Evolutionary conservation across 108 stramenopile species (phyloP).

Genomic region (Nannochloropsis salina): DNA sequence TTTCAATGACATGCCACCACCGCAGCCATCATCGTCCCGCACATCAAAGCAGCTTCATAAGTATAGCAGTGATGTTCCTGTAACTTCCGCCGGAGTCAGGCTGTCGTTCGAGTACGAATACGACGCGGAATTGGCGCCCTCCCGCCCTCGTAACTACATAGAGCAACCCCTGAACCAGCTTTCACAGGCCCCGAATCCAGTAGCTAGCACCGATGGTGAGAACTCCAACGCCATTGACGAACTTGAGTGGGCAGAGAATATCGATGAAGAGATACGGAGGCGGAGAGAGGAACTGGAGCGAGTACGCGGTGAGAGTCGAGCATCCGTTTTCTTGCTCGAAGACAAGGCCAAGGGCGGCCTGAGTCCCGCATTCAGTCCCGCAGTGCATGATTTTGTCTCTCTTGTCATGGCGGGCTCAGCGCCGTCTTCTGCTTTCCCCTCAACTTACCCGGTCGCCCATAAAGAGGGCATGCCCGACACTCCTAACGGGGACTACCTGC

Average conservation of each 20-base stretch:
- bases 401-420: background rate
- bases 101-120: background rate
- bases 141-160: background rate
- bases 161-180: background rate
- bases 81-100: background rate
- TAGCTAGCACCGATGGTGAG: background rate
- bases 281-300: background rate
- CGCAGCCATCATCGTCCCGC: background rate
- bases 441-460: background rate
- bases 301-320: background rate
- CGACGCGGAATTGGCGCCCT: background rate
- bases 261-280: conserved; percentile 15
- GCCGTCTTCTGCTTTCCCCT: background rate
- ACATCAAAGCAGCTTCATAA: background rate
- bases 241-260: background rate
- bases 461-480: background rate
- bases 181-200: background rate
- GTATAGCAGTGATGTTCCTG: background rate
- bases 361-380: conserved; percentile 3
- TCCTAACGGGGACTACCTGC: background rate
- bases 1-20: background rate
- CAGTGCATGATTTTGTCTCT: background rate
- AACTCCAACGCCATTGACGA: background rate
- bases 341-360: background rate
- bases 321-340: conserved; percentile 1